Percentiles rank a stretch among this genome's conserved stretches.
Conservation (phyloP, 495 filamentous ascomycete species). For the Barbatosphaeria neglecta region DNA sequence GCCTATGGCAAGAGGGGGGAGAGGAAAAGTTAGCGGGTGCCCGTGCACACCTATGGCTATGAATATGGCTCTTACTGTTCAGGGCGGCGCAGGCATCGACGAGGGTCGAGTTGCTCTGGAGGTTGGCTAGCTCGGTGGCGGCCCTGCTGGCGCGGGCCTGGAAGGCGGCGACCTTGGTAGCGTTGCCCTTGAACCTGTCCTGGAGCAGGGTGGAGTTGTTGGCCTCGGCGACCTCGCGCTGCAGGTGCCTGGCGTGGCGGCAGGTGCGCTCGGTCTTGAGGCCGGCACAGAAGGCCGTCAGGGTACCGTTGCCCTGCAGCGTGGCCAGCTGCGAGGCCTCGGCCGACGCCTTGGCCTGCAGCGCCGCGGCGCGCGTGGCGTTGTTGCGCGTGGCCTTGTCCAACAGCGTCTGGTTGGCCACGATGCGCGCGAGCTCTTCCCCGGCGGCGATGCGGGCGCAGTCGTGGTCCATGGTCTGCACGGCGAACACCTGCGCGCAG, state of each 20-base stretch:
- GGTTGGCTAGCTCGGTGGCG: slow-evolving; percentile 3
- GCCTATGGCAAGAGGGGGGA: too few species aligned
- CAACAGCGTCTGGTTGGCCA: slow-evolving; percentile 6
- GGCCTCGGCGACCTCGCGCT: slow-evolving; percentile 5
- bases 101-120: slow-evolving; percentile 7
- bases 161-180: slow-evolving; percentile 7
- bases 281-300: slow-evolving; percentile 4
- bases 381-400: slow-evolving; percentile 3
- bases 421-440: neutral
- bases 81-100: slow-evolving; percentile 1
- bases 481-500: slow-evolving; percentile 6
- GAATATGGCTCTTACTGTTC: slow-evolving; percentile 2
- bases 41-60: too few species aligned
- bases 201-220: slow-evolving; percentile 6
- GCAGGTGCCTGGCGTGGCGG: slow-evolving; percentile 1
- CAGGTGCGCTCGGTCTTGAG: slow-evolving; percentile 3
- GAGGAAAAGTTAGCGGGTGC: too few species aligned
- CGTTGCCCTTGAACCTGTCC: slow-evolving; percentile 8
- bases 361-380: slow-evolving; percentile 4
- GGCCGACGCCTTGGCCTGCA: slow-evolving; percentile 8
- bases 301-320: slow-evolving; percentile 5
- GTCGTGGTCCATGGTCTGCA: slow-evolving; percentile 1
- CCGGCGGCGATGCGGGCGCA: slow-evolving; percentile 1
- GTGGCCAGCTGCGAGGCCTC: slow-evolving; percentile 2
- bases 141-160: slow-evolving; percentile 5